Evolutionary conservation across 2,329 filamentous ascomycete species (phyloP).

Genomic region (Aspergillus clavatus): DNA sequence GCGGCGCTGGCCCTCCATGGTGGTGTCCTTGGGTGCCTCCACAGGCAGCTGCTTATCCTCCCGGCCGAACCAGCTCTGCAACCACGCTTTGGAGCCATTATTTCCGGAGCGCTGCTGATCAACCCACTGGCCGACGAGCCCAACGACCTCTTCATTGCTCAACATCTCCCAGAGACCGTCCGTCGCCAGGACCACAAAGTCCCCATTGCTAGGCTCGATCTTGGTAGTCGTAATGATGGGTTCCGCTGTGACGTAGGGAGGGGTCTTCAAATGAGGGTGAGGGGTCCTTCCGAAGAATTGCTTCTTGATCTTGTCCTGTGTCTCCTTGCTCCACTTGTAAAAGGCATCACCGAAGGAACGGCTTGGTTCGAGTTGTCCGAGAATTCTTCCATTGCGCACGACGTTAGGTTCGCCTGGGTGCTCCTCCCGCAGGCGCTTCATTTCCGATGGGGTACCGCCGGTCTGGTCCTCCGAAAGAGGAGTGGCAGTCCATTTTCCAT

Average conservation of each 20-base stretch:
- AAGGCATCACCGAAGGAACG: constrained; percentile 93
- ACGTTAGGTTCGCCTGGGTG: constrained; percentile 89
- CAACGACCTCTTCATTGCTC: constrained; percentile 95
- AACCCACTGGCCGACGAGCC: constrained; percentile 93
- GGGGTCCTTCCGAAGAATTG: constrained; percentile 84
- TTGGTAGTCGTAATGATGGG: constrained; percentile 91
- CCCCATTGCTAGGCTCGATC: constrained; percentile 80
- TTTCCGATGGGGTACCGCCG: constrained; percentile 80
- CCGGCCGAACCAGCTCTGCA: constrained; percentile 64
- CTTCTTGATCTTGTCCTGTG: constrained; percentile 73
- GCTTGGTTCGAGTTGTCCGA: constrained; percentile 87
- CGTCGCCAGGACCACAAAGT: constrained; percentile 94
- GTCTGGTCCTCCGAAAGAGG: constrained; percentile 91
- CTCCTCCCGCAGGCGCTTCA: constrained; percentile 71
- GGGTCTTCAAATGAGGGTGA: constrained; percentile 74
- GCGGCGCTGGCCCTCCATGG: constrained; percentile 63
- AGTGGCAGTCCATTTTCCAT: constrained; percentile 89
- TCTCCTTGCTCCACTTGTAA: constrained; percentile 92
- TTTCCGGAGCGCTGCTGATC: constrained; percentile 60
- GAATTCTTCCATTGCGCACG: constrained; percentile 79
- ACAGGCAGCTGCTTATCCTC: constrained; percentile 64
- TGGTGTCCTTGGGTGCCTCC: constrained; percentile 54
- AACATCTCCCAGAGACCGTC: constrained; percentile 99
- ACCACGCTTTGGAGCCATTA: constrained; percentile 54
- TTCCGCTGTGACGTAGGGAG: constrained; percentile 95